Evolutionary conservation across 768 basidiomycete species (phyloP).

Genomic region (Clathrus columnatus): DNA sequence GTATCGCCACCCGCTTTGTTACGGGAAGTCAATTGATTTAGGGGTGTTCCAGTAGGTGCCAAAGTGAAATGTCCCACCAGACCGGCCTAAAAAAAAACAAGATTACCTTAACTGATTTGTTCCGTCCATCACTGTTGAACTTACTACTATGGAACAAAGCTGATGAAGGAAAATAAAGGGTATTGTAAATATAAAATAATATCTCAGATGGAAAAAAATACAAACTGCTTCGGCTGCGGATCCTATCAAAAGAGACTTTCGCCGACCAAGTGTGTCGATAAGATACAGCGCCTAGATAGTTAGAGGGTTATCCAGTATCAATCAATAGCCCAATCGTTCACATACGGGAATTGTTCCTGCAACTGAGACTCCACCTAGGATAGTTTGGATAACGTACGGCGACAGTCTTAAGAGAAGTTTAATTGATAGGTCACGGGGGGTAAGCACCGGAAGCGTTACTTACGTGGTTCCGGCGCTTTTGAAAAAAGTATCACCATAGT

Average conservation of each 20-base stretch:
- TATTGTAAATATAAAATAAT: not conserved
- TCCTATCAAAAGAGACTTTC: constrained; percentile 61
- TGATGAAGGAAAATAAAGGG: not conserved
- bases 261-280: constrained; percentile 70
- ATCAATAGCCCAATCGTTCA: not conserved
- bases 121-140: no score
- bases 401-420: constrained; percentile 32
- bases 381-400: constrained; percentile 67
- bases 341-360: constrained; percentile 51
- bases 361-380: constrained; percentile 68
- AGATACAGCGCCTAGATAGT: constrained; percentile 40
- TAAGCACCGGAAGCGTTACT: constrained; percentile 15
- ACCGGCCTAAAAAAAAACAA: constrained; percentile 38
- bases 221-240: constrained; percentile 43
- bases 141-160: constrained; percentile 51
- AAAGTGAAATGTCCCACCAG: constrained; percentile 63
- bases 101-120: not conserved
- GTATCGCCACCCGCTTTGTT: constrained; percentile 57
- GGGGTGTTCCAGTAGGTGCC: constrained; percentile 42
- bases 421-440: not conserved
- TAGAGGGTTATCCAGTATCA: not conserved
- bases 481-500: constrained; percentile 78
- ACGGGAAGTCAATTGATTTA: constrained; percentile 37
- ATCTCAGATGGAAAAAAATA: not conserved
- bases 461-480: constrained; percentile 58